These are phyloP conservation scores for Poa pratensis DNA, from an alignment of 176 grass and related monocot genomes.

Conservation along the genomic window DNA sequence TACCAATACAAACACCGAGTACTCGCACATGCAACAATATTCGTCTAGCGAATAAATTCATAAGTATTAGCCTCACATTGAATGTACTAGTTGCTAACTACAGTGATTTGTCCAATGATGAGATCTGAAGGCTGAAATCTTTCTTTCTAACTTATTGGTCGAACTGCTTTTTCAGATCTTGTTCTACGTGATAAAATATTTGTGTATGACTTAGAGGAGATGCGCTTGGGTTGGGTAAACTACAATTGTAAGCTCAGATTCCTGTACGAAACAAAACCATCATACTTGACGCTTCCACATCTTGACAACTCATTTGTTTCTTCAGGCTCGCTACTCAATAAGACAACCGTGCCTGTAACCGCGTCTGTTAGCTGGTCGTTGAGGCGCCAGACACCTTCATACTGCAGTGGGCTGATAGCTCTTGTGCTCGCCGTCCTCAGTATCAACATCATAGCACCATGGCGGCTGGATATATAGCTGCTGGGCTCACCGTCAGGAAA, in stretches of 20 bases:
- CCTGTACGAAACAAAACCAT: not conserved
- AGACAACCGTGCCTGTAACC: not conserved
- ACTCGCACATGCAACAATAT: not conserved
- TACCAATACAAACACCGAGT: not conserved
- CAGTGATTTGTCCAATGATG: not conserved
- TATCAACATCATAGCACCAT: not conserved
- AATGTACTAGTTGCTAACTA: not conserved
- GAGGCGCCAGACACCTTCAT: not conserved
- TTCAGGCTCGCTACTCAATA: not conserved
- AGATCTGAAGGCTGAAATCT: not conserved
- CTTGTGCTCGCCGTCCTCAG: not conserved
- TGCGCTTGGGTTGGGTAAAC: constrained; percentile 75
- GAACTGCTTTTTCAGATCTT: constrained; percentile 56
- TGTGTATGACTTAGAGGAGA: constrained; percentile 75
- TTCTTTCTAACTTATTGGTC: constrained; percentile 28
- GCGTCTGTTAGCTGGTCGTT: not conserved
- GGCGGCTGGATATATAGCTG: not conserved
- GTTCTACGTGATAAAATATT: constrained; percentile 95
- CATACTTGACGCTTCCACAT: not conserved
- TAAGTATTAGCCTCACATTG: not conserved
- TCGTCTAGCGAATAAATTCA: not conserved
- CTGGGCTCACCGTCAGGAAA: not conserved
- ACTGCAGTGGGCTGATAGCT: not conserved
- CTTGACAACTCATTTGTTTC: not conserved
- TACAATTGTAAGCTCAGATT: constrained; percentile 76